A percentile compares a stretch with the other conserved stretches of the same genome.
Evolutionary conservation across 2,329 filamentous ascomycete genomes (phyloP).

Genomic region (Trichoderma sp.): DNA sequence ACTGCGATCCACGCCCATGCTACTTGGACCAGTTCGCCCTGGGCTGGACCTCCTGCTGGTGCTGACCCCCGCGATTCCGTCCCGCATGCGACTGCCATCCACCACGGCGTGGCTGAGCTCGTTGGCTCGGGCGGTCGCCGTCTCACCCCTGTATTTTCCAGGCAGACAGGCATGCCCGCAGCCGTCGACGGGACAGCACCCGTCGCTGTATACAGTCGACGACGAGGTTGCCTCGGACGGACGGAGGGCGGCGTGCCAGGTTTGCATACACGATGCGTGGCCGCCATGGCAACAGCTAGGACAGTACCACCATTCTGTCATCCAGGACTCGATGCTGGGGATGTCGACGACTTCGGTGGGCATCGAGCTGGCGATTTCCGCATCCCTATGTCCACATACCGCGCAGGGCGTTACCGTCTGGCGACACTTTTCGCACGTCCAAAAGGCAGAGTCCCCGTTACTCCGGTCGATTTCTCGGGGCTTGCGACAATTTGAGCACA

Average conservation of each 20-base stretch:
- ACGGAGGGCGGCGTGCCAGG: constrained; percentile 54
- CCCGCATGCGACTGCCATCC: constrained; percentile 38
- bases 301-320: constrained; percentile 63
- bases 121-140: constrained; percentile 47
- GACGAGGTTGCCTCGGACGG: constrained; percentile 26
- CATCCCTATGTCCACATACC: constrained; percentile 58
- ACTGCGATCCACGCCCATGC: constrained; percentile 24
- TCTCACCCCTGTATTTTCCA: constrained; percentile 55
- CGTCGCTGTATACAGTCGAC: constrained; percentile 47
- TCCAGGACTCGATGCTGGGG: constrained; percentile 28
- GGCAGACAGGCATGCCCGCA: constrained; percentile 66
- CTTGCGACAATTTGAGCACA: constrained; percentile 58
- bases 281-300: constrained; percentile 64
- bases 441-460: constrained; percentile 48
- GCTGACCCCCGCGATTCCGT: constrained; percentile 29
- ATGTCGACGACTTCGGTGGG: constrained; percentile 35
- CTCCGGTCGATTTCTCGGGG: constrained; percentile 56
- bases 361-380: constrained; percentile 44
- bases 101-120: constrained; percentile 52
- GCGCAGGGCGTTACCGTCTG: constrained; percentile 57
- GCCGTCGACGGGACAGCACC: constrained; percentile 65
- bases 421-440: constrained; percentile 59
- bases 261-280: constrained; percentile 59
- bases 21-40: constrained; percentile 16
- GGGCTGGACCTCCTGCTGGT: constrained; percentile 36